Evolutionary conservation across 306 rosid genomes (phyloP).

Genomic region (Malus asiatica): DNA sequence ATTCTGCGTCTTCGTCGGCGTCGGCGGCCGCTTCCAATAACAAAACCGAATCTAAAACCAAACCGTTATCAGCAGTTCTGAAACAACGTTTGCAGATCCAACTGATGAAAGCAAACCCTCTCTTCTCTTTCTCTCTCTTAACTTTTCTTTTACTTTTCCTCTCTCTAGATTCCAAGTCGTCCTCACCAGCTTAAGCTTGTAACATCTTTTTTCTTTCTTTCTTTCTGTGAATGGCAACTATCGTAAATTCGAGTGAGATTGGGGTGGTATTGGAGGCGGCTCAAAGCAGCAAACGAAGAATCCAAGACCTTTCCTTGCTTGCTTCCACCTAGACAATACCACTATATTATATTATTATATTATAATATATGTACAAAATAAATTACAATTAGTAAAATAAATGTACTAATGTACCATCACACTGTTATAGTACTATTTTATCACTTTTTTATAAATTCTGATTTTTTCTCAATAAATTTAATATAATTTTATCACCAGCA

Average conservation of each 20-base stretch:
- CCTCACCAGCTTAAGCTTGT: not conserved
- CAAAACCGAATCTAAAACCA: not conserved
- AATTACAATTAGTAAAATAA: not conserved
- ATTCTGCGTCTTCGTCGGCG: not conserved
- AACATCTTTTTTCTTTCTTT: not conserved
- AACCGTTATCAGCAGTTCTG: not conserved
- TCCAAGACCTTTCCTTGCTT: conserved; percentile 25
- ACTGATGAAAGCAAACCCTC: not conserved
- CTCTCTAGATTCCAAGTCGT: not conserved
- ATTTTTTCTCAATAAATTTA: not conserved
- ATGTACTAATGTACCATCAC: not conserved
- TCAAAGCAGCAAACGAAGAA: conserved; percentile 20
- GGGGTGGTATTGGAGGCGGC: conserved; percentile 5
- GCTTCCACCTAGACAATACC: not conserved
- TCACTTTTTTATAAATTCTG: not conserved
- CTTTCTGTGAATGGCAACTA: conserved; percentile 13
- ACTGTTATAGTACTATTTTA: not conserved
- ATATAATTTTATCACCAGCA: not conserved
- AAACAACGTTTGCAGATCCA: not conserved
- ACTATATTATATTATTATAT: too few species aligned
- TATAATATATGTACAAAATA: too few species aligned
- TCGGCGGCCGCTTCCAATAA: too few species aligned
- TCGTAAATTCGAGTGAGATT: conserved; percentile 27
- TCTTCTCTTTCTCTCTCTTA: not conserved
- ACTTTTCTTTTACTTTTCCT: not conserved